Evolutionary conservation across 2,329 filamentous ascomycete genomes (phyloP), one percentile per base, ranked within the genome.

Genomic region (Nakataea oryzae): DNA sequence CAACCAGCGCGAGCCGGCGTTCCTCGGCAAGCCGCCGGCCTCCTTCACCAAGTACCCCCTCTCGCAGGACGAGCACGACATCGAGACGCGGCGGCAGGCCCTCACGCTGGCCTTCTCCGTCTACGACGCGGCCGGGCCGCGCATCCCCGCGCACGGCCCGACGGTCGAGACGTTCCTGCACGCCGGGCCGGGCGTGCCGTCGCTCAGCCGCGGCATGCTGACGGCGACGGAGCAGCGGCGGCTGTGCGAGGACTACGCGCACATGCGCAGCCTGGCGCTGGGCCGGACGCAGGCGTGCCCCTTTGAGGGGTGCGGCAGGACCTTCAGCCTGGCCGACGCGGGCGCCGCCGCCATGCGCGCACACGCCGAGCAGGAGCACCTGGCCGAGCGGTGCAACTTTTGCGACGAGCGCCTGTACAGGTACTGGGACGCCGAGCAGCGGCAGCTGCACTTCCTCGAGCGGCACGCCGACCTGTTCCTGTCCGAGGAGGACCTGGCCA

Each of bases 1-100:
- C 2, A 24, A 30, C 2, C 26, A n/a, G 13, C 61, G 57, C 1
- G 58, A 65, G 69, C 27, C 63, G 66, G 24, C 55, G 64, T 34
- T 41, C 21, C 32, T 28, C 34, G 12, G 24, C 24, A 27, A 14
- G 32, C 57, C 26, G 32, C 57, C 30, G 5, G 24, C 17, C 17
- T 55, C 21, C 61, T 57, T 30, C 9, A 29, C 50, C 30, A 60
- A 41, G 24, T 62, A 32, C 50, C 61, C 61, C 12, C 30, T 59
- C 17, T 50, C 41, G 41, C 41, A 50, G 41, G 41, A 17, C 17
- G 41, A 50, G 41, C 41, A 3, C 5, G 41, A 50, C 41, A 21
- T 21, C 14, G 2, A 5, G 2, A 21, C 41, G 47, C 54, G 58
- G 12, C 26, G 57, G 58, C 26, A 54, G 32, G 54, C 29, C 30